A percentile compares a stretch with the other conserved stretches of the same genome.
Conservation (phyloP, 116 monocot species). For the Iris pallida region DNA sequence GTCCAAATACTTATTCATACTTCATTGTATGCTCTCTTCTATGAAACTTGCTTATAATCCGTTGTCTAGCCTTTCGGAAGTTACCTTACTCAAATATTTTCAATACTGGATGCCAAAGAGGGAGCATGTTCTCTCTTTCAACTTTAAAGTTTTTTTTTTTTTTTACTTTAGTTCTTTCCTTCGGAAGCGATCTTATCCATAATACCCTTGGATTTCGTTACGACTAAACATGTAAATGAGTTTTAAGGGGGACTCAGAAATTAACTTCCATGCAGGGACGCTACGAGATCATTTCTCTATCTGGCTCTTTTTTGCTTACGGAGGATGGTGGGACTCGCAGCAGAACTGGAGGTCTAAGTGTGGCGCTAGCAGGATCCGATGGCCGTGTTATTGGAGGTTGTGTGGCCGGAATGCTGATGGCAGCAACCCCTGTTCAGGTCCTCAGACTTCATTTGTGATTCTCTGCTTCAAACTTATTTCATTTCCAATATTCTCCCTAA, state of each 20-base stretch:
- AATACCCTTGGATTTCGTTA: neutral
- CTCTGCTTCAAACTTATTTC: too few species aligned
- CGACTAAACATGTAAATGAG: neutral
- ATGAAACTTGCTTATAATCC: too few species aligned
- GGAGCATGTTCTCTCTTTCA: neutral
- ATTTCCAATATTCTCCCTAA: neutral
- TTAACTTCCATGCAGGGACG: constrained; percentile 45
- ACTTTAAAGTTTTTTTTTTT: too few species aligned
- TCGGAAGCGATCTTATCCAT: too few species aligned
- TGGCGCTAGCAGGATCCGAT: constrained; percentile 71
- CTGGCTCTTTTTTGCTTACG: constrained; percentile 69
- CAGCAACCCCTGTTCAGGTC: constrained; percentile 81
- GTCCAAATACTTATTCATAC: too few species aligned
- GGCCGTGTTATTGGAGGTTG: constrained; percentile 83
- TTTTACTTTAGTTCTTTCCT: too few species aligned
- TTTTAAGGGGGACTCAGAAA: neutral
- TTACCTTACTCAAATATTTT: too few species aligned
- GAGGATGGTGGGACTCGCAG: constrained; percentile 59
- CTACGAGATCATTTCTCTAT: constrained; percentile 83
- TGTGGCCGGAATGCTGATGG: constrained; percentile 80
- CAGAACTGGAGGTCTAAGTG: constrained; percentile 76
- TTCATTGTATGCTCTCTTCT: too few species aligned
- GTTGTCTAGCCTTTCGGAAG: too few species aligned
- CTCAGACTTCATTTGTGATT: neutral
- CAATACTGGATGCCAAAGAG: too few species aligned